Percentiles rank a stretch among this genome's conserved stretches.
phyloP scores from a whole-genome alignment of 75 land plant species.

The Pinus tabuliformis region DNA sequence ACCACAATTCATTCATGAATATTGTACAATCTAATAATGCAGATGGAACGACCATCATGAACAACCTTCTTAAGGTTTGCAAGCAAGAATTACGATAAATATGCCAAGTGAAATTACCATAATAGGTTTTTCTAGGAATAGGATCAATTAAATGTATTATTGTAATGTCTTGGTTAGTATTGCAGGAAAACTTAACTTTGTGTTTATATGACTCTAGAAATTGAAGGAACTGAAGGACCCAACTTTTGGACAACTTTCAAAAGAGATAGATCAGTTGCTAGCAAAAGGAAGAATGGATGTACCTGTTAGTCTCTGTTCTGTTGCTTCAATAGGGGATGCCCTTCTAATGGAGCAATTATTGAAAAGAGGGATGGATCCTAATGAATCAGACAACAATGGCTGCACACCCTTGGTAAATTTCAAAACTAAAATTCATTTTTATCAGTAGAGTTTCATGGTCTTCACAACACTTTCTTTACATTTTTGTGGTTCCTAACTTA shows the following conservation, averaged over 20 bases:
- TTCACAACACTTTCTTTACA: not conserved
- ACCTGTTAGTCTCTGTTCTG: slow-evolving; percentile 42
- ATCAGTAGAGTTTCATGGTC: not conserved
- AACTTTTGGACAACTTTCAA: slow-evolving; percentile 26
- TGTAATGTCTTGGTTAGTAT: not conserved
- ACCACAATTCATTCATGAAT: slow-evolving; percentile 38
- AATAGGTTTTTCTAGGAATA: too few species aligned
- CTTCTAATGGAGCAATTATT: slow-evolving; percentile 39
- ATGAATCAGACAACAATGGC: slow-evolving; percentile 48
- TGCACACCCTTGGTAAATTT: slow-evolving; percentile 52
- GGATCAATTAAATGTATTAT: not conserved
- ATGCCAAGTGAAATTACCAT: too few species aligned
- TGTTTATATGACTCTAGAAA: slow-evolving; percentile 19
- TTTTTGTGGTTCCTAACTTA: not conserved
- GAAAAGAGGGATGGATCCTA: slow-evolving; percentile 45
- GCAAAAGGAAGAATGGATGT: slow-evolving; percentile 37
- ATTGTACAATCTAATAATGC: slow-evolving; percentile 27
- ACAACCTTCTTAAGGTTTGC: slow-evolving; percentile 30
- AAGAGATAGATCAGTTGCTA: slow-evolving; percentile 50
- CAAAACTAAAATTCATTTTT: not conserved
- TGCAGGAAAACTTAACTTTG: not conserved
- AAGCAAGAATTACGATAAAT: not conserved
- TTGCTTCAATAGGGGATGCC: slow-evolving; percentile 41
- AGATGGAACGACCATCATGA: too few species aligned
- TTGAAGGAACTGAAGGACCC: slow-evolving; percentile 43